A percentile compares a stretch with the other conserved stretches of the same genome.
These are phyloP conservation scores for Wickerhamiella shivajii DNA, from an alignment of 805 yeast species.

Conservation along the genomic window DNA sequence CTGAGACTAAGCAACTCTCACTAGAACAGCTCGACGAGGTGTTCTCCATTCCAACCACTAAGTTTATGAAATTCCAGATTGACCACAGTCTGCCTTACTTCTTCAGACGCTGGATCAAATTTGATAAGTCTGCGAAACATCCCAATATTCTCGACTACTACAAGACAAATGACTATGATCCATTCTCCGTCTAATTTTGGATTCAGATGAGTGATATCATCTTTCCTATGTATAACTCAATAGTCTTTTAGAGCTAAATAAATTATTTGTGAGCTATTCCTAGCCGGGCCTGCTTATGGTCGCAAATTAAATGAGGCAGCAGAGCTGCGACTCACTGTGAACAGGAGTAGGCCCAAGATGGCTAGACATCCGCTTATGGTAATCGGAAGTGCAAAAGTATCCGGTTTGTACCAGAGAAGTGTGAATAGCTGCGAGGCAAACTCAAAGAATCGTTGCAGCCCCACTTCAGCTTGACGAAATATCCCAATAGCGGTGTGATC, in stretches of 20 bases:
- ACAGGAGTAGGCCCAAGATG: slow-evolving; percentile 2
- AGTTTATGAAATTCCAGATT: slow-evolving; percentile 40
- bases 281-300: too few species aligned
- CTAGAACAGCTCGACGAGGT: slow-evolving; percentile 67
- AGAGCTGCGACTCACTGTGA: neutral
- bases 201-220: too few species aligned
- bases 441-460: neutral
- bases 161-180: slow-evolving; percentile 2
- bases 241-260: too few species aligned
- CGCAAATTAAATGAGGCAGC: too few species aligned
- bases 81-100: slow-evolving; percentile 14
- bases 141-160: slow-evolving; percentile 4
- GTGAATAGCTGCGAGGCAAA: slow-evolving; percentile 2
- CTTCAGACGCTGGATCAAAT: slow-evolving; percentile 9
- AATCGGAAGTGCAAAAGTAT: slow-evolving; percentile 2
- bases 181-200: slow-evolving; percentile 1
- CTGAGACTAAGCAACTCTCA: slow-evolving; percentile 59
- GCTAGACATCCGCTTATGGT: neutral
- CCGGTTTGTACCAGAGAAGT: slow-evolving; percentile 4
- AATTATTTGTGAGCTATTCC: too few species aligned
- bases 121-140: slow-evolving; percentile 6
- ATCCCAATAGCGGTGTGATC: slow-evolving; percentile 2
- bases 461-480: slow-evolving; percentile 3
- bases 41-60: slow-evolving; percentile 38
- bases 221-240: too few species aligned